Conservation (phyloP, 208 protist genomes). For the Leptomonas pyrrhocoris region DNA sequence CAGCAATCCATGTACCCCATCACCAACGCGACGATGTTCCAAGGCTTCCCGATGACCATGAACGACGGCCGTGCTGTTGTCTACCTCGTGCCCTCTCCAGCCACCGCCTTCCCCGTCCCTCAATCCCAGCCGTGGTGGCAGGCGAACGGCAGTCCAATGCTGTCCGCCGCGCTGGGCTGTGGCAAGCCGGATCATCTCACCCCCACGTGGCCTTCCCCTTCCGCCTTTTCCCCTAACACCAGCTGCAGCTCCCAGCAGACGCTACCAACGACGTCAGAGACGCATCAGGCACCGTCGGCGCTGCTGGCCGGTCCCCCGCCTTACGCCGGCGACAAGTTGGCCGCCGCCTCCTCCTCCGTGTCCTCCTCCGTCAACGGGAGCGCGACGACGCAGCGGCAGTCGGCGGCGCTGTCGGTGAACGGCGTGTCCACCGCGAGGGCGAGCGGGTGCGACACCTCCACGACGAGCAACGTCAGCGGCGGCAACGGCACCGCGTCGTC, state of each 20-base stretch:
- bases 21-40: slow-evolving; percentile 4
- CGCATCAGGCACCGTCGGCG: background rate
- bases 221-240: background rate
- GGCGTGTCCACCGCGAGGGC: background rate
- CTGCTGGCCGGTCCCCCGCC: slow-evolving; percentile 1
- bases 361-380: background rate
- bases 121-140: background rate
- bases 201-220: background rate
- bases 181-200: background rate
- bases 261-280: background rate
- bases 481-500: background rate
- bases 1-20: background rate
- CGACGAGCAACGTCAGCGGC: slow-evolving; percentile 7
- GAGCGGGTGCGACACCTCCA: background rate
- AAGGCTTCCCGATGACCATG: background rate
- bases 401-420: background rate
- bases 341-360: background rate
- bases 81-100: background rate
- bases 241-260: background rate
- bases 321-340: background rate
- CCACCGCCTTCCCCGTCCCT: background rate
- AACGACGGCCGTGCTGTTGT: background rate
- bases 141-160: background rate
- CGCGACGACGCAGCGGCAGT: background rate
- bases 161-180: background rate